These are phyloP conservation scores for Marasmius fiardii DNA, from an alignment of 1,284 basidiomycete species.

Conservation along the genomic window DNA sequence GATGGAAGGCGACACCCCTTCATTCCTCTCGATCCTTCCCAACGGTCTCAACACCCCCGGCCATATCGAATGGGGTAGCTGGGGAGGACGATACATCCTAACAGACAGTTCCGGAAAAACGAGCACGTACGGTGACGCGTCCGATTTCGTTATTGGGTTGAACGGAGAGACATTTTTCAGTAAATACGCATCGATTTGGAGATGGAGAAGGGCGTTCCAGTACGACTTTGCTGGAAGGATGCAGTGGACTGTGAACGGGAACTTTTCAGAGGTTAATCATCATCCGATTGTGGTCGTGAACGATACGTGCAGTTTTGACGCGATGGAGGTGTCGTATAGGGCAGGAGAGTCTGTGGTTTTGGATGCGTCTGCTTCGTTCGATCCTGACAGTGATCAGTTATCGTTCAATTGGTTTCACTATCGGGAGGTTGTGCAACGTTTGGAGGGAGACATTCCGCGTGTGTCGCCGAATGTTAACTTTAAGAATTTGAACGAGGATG, in stretches of 20 bases:
- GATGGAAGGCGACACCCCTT: conserved; percentile 8
- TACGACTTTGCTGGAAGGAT: conserved; percentile 10
- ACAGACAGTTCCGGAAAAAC: background rate
- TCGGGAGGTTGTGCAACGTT: background rate
- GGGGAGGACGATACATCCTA: conserved; percentile 4
- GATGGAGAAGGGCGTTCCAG: conserved; percentile 9
- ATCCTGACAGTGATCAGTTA: conserved; percentile 6
- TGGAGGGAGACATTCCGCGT: background rate
- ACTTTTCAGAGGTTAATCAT: conserved; percentile 3
- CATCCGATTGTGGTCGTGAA: conserved; percentile 5
- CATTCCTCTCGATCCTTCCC: conserved; percentile 5
- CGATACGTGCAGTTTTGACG: background rate
- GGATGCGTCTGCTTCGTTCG: conserved; percentile 1
- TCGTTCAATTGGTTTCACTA: conserved; percentile 5
- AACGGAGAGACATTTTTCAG: conserved; percentile 1
- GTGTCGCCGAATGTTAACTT: background rate
- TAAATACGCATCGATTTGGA: conserved; percentile 9
- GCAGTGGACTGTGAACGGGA: conserved; percentile 6
- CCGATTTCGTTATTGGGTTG: conserved; percentile 1
- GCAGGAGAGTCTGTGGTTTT: background rate
- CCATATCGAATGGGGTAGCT: background rate
- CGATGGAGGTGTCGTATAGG: background rate
- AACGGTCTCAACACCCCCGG: conserved; percentile 3
- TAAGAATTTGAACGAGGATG: background rate
- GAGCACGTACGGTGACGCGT: background rate